phyloP scores from a whole-genome alignment of 495 filamentous ascomycete species.

The Parathielavia appendiculata region DNA sequence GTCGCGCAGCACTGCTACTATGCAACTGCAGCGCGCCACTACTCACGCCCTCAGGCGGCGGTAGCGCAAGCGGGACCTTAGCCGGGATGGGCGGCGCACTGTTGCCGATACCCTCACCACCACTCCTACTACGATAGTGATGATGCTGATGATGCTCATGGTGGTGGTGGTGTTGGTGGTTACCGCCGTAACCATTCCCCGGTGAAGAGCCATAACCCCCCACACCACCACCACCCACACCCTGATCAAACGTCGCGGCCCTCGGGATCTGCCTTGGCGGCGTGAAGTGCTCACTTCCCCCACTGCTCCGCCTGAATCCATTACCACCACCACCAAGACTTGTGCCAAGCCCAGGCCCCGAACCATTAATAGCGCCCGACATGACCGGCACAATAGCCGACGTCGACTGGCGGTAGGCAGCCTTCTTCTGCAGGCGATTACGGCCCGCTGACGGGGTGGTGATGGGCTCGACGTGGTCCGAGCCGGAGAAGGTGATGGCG shows the following conservation, averaged over 20 bases:
- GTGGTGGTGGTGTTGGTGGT: constrained; percentile 11
- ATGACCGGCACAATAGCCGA: constrained; percentile 32
- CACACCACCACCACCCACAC: neutral
- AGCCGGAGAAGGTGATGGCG: constrained; percentile 9
- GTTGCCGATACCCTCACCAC: neutral
- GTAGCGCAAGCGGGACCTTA: constrained; percentile 59
- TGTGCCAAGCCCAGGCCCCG: constrained; percentile 6
- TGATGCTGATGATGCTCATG: neutral
- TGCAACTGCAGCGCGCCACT: constrained; percentile 41
- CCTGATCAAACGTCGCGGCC: constrained; percentile 43
- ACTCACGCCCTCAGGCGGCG: constrained; percentile 23
- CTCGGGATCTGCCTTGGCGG: constrained; percentile 36
- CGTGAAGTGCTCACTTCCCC: constrained; percentile 36
- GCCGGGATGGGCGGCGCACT: constrained; percentile 63
- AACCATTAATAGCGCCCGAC: constrained; percentile 34
- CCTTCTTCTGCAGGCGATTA: constrained; percentile 61
- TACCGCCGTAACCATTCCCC: constrained; percentile 20
- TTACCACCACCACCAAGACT: too few species aligned
- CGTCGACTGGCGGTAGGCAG: constrained; percentile 35
- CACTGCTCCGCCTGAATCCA: constrained; percentile 19
- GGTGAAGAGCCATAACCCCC: constrained; percentile 3
- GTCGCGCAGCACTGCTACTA: constrained; percentile 27
- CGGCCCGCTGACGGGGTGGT: constrained; percentile 34
- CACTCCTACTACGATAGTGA: neutral
- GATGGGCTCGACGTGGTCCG: constrained; percentile 25